Evolutionary conservation across 2,329 filamentous ascomycete genomes (phyloP), one percentile per base, ranked within the genome.

Genomic region (Clonostachys rosea): DNA sequence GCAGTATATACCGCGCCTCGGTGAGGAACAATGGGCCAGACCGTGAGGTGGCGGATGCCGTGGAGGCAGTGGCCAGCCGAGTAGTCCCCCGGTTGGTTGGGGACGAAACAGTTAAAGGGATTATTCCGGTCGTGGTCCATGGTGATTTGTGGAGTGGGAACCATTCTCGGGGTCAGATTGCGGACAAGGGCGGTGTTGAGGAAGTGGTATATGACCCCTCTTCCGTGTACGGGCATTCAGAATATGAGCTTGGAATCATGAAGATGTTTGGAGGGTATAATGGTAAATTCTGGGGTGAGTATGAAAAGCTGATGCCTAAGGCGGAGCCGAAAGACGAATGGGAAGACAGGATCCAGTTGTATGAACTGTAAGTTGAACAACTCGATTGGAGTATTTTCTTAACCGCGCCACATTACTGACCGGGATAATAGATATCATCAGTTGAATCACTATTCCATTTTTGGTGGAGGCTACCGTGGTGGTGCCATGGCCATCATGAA

Each of bases 111-210:
- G 64, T 95, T 11, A 69, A 79, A 43, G 78, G 75, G 0, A 18
- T n/a, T 18, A 75, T 94, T 24, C 90, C 91, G 0, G 91, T 94
- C 1, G 79, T 95, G 6, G 74, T 96, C 1, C 92, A 97, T 60
- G 92, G 92, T 1, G 91, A 96, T 68, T 66, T 96, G n/a, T 96
- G 92, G 92, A 87, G 83, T 53, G 92, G 92, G 1, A 96, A 96
- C 64, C 82, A 87, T 44, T 81, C 82, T 11, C 66, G 71, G 5
- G 91, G 87, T 0, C 73, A 71, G 40, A 84, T 95, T 45, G 74
- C 74, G 0, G 74, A 71, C 2, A 56, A 61, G 34, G 73, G 75
- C 0, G 75, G 71, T 2, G 67, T 74, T 0, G 87, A 91, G 54
- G 85, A 91, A 53, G 81, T 96, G 1, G 81, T 95, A 2, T 96